These are phyloP conservation scores for Triticum dicoccoides DNA, from an alignment of 176 grass and related monocot genomes.

Conservation along the genomic window DNA sequence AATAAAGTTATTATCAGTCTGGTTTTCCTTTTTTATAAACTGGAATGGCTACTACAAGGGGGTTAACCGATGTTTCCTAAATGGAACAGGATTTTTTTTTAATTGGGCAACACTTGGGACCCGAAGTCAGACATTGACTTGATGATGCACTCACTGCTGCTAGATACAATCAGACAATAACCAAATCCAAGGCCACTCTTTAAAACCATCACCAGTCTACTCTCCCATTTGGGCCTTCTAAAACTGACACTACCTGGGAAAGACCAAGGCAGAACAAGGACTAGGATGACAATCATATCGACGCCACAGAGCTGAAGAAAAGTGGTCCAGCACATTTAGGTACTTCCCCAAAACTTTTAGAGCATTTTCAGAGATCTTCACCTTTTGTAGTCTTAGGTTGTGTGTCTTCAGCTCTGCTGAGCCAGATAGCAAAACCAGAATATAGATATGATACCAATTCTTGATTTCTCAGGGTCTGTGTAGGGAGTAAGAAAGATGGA, in stretches of 20 bases:
- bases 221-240: neutral
- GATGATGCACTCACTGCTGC: neutral
- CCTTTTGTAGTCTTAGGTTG: neutral
- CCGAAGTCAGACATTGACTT: constrained; percentile 8
- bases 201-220: neutral
- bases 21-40: neutral
- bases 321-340: constrained; percentile 19
- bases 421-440: constrained; percentile 21
- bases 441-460: constrained; percentile 1
- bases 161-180: neutral
- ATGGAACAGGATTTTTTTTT: neutral
- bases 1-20: neutral
- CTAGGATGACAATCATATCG: neutral
- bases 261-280: neutral
- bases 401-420: neutral
- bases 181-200: constrained; percentile 8
- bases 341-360: constrained; percentile 1
- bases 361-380: neutral
- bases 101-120: neutral
- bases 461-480: neutral
- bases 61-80: neutral
- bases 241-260: constrained; percentile 26
- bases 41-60: constrained; percentile 12
- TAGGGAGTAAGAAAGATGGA: constrained; percentile 35
- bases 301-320: constrained; percentile 17